A percentile compares a stretch with the other conserved stretches of the same genome.
phyloP scores from a whole-genome alignment of 2,329 filamentous ascomycete genomes.

The Colletotrichum trifolii region DNA sequence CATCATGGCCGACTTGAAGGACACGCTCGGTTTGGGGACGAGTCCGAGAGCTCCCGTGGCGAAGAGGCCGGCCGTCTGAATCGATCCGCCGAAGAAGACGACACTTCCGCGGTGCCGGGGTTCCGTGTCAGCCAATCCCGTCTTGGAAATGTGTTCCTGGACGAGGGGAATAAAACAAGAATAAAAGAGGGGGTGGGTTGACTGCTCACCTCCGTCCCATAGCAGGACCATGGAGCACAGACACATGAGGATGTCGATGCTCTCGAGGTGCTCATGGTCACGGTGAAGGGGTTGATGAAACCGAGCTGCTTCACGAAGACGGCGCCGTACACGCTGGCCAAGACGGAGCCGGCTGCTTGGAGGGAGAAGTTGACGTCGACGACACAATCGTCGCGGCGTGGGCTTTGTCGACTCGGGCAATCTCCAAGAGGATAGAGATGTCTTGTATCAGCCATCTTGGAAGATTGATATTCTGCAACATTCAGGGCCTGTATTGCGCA shows the following conservation, averaged over 20 bases:
- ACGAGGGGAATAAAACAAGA: not conserved
- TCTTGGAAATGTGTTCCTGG: conserved; percentile 1
- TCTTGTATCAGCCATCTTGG: conserved; percentile 12
- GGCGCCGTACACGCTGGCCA: conserved; percentile 45
- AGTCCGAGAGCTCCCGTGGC: conserved; percentile 17
- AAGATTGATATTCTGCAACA: not conserved
- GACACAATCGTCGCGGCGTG: conserved; percentile 2
- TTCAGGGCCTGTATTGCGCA: conserved; percentile 8
- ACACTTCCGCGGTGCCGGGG: conserved; percentile 11
- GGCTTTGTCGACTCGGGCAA: not conserved
- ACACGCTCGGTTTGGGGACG: conserved; percentile 27
- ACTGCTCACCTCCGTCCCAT: conserved; percentile 33
- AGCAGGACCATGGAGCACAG: conserved; percentile 37
- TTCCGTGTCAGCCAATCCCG: conserved; percentile 20
- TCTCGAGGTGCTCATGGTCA: conserved; percentile 37
- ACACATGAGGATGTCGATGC: conserved; percentile 37
- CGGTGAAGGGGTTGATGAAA: conserved; percentile 43
- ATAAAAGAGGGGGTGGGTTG: not conserved
- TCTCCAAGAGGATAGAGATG: not conserved
- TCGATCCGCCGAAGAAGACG: conserved; percentile 19
- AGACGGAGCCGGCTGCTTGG: conserved; percentile 45
- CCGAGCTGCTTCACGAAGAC: conserved; percentile 44
- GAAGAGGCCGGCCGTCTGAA: conserved; percentile 14
- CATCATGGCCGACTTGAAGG: conserved; percentile 42
- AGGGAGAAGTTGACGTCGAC: conserved; percentile 45